Conservation (phyloP, 495 filamentous ascomycete species). For the Articulospora tetracladia region DNA sequence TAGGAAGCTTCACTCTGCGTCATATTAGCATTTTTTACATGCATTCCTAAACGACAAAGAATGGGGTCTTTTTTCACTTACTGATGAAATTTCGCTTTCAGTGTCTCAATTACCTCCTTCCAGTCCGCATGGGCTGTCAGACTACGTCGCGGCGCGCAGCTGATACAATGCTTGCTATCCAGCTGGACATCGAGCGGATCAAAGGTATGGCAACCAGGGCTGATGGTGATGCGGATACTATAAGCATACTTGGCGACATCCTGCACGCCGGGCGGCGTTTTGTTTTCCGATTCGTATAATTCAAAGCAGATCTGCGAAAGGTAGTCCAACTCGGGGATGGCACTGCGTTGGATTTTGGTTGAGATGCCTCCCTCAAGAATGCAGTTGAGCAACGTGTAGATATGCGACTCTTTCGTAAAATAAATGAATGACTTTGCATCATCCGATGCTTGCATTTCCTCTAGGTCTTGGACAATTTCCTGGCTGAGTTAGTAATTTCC, state of each 20-base stretch:
- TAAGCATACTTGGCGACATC: slow-evolving; percentile 64
- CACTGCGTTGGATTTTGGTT: slow-evolving; percentile 82
- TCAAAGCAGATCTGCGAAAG: slow-evolving; percentile 97
- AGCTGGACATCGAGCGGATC: slow-evolving; percentile 94
- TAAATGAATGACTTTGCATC: slow-evolving; percentile 96
- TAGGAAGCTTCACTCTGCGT: slow-evolving; percentile 83
- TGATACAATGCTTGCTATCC: slow-evolving; percentile 91
- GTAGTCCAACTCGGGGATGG: slow-evolving; percentile 96
- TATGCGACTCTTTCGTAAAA: slow-evolving; percentile 98
- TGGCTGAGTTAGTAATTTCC: slow-evolving; percentile 1
- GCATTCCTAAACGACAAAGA: not conserved
- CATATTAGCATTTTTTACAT: slow-evolving; percentile 10
- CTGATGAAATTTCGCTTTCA: slow-evolving; percentile 92
- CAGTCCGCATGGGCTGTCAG: slow-evolving; percentile 91
- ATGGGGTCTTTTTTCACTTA: slow-evolving; percentile 38
- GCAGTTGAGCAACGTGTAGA: slow-evolving; percentile 96
- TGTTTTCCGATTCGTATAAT: slow-evolving; percentile 89
- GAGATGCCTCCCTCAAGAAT: slow-evolving; percentile 94
- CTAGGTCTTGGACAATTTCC: slow-evolving; percentile 94
- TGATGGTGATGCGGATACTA: slow-evolving; percentile 92
- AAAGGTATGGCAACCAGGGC: slow-evolving; percentile 91
- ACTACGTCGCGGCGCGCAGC: slow-evolving; percentile 82
- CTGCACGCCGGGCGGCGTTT: slow-evolving; percentile 39
- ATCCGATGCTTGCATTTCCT: slow-evolving; percentile 90
- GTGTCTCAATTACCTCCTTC: slow-evolving; percentile 91